Base-by-base conservation (phyloP, 257 asterid genomes). In the Scutellaria barbata region DNA sequence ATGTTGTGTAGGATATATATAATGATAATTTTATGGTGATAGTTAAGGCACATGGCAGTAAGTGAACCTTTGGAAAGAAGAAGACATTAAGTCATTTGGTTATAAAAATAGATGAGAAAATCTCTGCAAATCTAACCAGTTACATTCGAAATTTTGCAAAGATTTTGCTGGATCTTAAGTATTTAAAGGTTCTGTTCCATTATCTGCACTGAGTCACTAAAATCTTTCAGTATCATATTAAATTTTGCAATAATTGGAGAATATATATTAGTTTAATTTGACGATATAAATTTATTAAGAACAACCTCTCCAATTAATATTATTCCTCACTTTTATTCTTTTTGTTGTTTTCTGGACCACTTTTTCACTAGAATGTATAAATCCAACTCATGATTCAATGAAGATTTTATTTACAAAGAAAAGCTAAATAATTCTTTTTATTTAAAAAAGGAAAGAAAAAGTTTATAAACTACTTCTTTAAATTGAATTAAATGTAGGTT, bases 101-200 rank as follows among this genome's bases (percentile, higher is more conserved):
- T 40, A 67, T 12, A 69, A 59, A 76, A 71, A 41, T 12, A 22
- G 48, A 60, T 8, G 48, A 56, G 10, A 67, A 79, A 82, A 85
- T 88, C 89, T 79, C 58, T 74, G 71, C 59, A 79, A 77, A 88
- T 84, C 92, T 74, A 77, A 73, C 74, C 73, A 63, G 79, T 73
- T 69, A 71, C 72, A 45, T 77, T 46, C 50, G 78, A 63, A 66
- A 70, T 68, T 78, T 72, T 30, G 79, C 35, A 45, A 82, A 73
- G 82, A 82, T 77, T 72, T 76, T 60, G 63, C 46, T 63, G 73
- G 72, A 76, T 77, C 68, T 75, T 20, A 41, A 65, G 62, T 75
- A 71, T 73, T 61, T 53, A 53, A 75, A 71, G 70, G 67, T 68
- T 80, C 77, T 57, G 47, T 71, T 58, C 42, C 66, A 16, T 72